Percentiles rank a stretch among this genome's conserved stretches.
phyloP scores from a whole-genome alignment of 805 yeast genomes.

The Groenewaldozyma tartarivorans region DNA sequence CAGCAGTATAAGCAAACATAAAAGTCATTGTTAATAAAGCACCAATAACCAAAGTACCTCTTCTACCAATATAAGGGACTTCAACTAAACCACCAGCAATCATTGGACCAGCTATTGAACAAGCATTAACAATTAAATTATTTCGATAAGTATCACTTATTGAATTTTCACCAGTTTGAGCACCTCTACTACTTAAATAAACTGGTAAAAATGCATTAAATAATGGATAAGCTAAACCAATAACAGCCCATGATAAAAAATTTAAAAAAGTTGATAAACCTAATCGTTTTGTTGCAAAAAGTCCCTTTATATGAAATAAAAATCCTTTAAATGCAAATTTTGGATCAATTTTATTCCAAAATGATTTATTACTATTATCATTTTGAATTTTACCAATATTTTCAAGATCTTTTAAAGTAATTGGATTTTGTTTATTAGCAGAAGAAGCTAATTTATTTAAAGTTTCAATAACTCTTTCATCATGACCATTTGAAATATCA shows the following conservation, averaged over 20 bases:
- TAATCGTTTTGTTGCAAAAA: constrained; percentile 39
- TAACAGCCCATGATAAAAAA: constrained; percentile 43
- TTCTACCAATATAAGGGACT: constrained; percentile 26
- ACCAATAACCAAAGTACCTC: constrained; percentile 47
- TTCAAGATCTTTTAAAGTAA: constrained; percentile 40
- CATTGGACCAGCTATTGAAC: constrained; percentile 45
- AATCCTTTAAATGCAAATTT: constrained; percentile 18
- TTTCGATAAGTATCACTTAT: constrained; percentile 20
- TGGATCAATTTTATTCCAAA: constrained; percentile 10
- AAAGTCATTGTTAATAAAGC: constrained; percentile 47
- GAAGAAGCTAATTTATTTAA: constrained; percentile 42
- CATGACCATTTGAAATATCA: constrained; percentile 42
- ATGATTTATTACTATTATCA: constrained; percentile 14
- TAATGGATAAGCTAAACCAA: constrained; percentile 51
- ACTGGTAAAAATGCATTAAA: constrained; percentile 47
- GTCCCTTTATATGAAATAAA: constrained; percentile 33
- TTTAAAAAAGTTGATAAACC: constrained; percentile 38
- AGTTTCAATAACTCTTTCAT: constrained; percentile 38
- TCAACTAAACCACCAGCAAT: constrained; percentile 30
- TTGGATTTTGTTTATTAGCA: constrained; percentile 31
- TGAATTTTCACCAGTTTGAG: constrained; percentile 21
- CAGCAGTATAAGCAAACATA: constrained; percentile 54
- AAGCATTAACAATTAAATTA: constrained; percentile 34
- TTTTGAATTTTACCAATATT: constrained; percentile 33
- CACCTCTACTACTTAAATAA: constrained; percentile 44